Percentiles rank a stretch among this genome's conserved stretches.
These are phyloP conservation scores for Rhinocladiella similis DNA, from an alignment of 2,329 filamentous ascomycete genomes.

Conservation along the genomic window DNA sequence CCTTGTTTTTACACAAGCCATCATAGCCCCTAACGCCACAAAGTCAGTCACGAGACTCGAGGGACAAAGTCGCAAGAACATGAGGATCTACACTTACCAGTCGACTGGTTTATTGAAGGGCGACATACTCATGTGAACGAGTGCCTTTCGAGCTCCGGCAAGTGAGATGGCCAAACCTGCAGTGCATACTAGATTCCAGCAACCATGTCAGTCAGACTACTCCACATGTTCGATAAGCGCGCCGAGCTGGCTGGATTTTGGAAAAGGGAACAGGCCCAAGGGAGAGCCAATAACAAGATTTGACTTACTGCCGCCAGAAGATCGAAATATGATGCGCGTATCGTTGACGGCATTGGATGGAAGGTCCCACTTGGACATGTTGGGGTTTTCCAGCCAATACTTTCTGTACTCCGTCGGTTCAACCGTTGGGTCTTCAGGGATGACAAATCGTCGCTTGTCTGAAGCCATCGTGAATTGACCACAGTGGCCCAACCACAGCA, in stretches of 20 bases:
- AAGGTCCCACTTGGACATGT: not conserved
- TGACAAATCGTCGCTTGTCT: slow-evolving; percentile 29
- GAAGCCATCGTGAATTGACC: slow-evolving; percentile 27
- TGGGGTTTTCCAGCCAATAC: not conserved
- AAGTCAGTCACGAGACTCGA: not conserved
- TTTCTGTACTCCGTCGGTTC: slow-evolving; percentile 8
- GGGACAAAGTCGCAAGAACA: not conserved
- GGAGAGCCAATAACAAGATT: not conserved
- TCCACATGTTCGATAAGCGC: no score
- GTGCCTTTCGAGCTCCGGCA: slow-evolving; percentile 1
- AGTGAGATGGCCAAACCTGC: not conserved
- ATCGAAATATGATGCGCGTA: not conserved
- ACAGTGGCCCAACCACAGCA: slow-evolving; percentile 43
- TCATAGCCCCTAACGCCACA: not conserved
- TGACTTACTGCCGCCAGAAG: not conserved
- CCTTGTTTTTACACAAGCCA: not conserved
- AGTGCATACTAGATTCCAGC: not conserved
- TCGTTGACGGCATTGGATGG: not conserved
- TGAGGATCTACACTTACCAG: not conserved
- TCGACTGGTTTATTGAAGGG: slow-evolving; percentile 4
- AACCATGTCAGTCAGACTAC: not conserved
- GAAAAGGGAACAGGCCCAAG: no score
- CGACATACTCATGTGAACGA: slow-evolving; percentile 1
- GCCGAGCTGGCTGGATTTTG: no score
- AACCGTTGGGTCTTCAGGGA: slow-evolving; percentile 33